A percentile compares a stretch with the other conserved stretches of the same genome.
Evolutionary conservation across 1,284 basidiomycete genomes (phyloP).

Genomic region (Ustilago bromivora): DNA sequence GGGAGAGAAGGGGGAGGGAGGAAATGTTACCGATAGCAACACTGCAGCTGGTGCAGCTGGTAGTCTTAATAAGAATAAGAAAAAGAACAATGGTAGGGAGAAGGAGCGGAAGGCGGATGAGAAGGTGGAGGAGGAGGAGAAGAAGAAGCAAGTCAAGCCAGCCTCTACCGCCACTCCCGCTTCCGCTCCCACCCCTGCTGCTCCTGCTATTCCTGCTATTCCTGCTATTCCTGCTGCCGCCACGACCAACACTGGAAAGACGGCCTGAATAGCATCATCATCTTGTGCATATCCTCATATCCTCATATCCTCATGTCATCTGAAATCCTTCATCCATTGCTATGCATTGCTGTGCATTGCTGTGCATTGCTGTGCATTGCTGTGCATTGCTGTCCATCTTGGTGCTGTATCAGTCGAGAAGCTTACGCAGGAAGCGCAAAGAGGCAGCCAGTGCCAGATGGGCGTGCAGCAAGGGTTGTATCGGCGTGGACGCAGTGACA

Average conservation of each 20-base stretch:
- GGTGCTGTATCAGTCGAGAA: too few relatives aligned
- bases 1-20: background rate
- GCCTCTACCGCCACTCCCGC: conserved; percentile 4
- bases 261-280: background rate
- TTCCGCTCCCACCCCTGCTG: background rate
- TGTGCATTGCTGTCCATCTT: too few relatives aligned
- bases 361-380: too few relatives aligned
- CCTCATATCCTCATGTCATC: too few relatives aligned
- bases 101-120: conserved; percentile 9
- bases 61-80: conserved; percentile 44
- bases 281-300: background rate
- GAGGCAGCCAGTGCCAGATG: too few relatives aligned
- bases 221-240: background rate
- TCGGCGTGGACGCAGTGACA: too few relatives aligned
- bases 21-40: background rate
- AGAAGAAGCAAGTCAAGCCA: conserved; percentile 9
- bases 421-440: too few relatives aligned
- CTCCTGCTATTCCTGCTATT: background rate
- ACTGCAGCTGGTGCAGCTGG: background rate
- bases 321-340: too few relatives aligned
- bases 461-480: too few relatives aligned
- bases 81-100: conserved; percentile 22
- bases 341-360: too few relatives aligned
- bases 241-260: background rate
- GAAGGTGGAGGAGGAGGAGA: conserved; percentile 11